Conservation (phyloP, 192 early-diverging fungal genomes). For the Podila horticola region DNA sequence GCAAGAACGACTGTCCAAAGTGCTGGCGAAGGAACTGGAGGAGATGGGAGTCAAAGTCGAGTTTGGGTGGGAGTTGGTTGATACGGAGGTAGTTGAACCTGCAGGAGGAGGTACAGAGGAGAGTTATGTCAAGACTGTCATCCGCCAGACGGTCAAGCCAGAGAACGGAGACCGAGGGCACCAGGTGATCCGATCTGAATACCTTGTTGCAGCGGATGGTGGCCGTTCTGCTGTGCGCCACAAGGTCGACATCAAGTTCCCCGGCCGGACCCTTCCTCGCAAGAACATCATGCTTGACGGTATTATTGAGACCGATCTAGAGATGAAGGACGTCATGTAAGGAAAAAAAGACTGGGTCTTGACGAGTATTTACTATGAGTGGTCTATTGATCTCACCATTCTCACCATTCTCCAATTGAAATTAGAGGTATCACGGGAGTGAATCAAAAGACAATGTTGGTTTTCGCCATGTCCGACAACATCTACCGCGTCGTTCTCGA, state of each 20-base stretch:
- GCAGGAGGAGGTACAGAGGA: background rate
- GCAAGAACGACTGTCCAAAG: slow-evolving; percentile 15
- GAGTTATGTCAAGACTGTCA: slow-evolving; percentile 1
- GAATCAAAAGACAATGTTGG: slow-evolving; percentile 27
- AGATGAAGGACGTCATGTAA: slow-evolving; percentile 21
- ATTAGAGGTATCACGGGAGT: slow-evolving; percentile 26
- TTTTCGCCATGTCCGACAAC: slow-evolving; percentile 26
- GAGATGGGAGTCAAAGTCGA: slow-evolving; percentile 32
- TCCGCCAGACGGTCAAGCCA: slow-evolving; percentile 2
- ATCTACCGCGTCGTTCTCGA: slow-evolving; percentile 20
- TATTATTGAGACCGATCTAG: too few relatives aligned
- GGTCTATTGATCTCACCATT: too few relatives aligned
- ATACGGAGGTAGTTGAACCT: slow-evolving; percentile 27
- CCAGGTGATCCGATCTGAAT: slow-evolving; percentile 17
- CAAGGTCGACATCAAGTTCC: slow-evolving; percentile 7
- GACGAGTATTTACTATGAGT: background rate
- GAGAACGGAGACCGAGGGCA: slow-evolving; percentile 1
- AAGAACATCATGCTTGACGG: background rate
- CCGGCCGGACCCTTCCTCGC: slow-evolving; percentile 7
- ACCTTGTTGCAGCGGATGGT: slow-evolving; percentile 22
- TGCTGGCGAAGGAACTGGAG: slow-evolving; percentile 13
- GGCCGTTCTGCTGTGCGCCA: slow-evolving; percentile 22
- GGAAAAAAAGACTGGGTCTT: background rate
- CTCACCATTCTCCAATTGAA: too few relatives aligned
- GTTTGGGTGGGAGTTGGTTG: slow-evolving; percentile 39